These are phyloP conservation scores for Malassezia psittaci DNA, from an alignment of 1,284 basidiomycete genomes.

Conservation along the genomic window DNA sequence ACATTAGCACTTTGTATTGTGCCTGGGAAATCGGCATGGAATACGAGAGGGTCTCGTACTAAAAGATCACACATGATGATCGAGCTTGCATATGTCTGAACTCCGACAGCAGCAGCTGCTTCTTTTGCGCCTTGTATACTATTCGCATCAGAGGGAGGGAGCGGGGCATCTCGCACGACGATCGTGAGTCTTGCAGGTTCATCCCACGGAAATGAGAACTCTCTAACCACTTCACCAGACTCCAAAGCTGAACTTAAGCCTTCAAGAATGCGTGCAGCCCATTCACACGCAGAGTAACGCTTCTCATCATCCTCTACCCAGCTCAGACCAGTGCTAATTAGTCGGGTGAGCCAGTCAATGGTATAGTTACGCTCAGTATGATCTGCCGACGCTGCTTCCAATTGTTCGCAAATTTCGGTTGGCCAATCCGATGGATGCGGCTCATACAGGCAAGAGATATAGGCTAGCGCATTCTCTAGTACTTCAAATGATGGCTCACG, in stretches of 20 bases:
- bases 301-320: slow-evolving; percentile 1
- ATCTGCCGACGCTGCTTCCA: slow-evolving; percentile 16
- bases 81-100: slow-evolving; percentile 18
- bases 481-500: slow-evolving; percentile 1
- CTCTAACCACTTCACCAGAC: slow-evolving; percentile 10
- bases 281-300: not conserved
- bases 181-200: not conserved
- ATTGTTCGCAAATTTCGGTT: not conserved
- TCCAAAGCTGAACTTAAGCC: slow-evolving; percentile 8
- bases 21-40: not conserved
- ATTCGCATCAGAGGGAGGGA: slow-evolving; percentile 11
- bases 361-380: slow-evolving; percentile 12
- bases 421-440: not conserved
- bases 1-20: not conserved
- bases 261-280: slow-evolving; percentile 3
- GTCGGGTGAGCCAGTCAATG: slow-evolving; percentile 12
- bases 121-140: slow-evolving; percentile 9
- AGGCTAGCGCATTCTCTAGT: slow-evolving; percentile 2
- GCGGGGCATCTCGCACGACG: slow-evolving; percentile 11
- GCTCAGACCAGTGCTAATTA: not conserved
- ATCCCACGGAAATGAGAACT: slow-evolving; percentile 10
- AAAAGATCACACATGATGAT: slow-evolving; percentile 15
- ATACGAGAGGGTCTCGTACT: not conserved
- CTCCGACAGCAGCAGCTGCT: slow-evolving; percentile 14
- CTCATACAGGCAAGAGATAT: slow-evolving; percentile 4